Conservation (phyloP, 2,329 filamentous ascomycete species). For the Colletotrichum tofieldiae region DNA sequence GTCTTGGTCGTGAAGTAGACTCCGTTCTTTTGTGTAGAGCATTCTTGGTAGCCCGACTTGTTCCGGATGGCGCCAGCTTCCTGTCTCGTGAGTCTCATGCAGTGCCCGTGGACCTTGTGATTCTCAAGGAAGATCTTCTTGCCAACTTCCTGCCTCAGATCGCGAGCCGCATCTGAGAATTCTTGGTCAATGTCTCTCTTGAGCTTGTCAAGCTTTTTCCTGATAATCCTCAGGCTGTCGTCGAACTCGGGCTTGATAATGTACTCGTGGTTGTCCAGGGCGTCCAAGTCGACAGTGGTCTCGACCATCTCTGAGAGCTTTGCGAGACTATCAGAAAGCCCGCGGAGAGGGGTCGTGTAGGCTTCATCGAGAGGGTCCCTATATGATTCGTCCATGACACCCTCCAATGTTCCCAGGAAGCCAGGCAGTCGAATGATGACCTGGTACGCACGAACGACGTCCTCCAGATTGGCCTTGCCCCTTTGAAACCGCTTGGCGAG, state of each 20-base stretch:
- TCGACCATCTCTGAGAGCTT: slow-evolving; percentile 98
- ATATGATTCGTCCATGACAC: slow-evolving; percentile 95
- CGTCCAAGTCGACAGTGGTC: slow-evolving; percentile 95
- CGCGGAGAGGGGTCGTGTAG: slow-evolving; percentile 87
- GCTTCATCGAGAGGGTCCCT: slow-evolving; percentile 87
- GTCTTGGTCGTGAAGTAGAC: slow-evolving; percentile 96
- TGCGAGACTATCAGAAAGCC: slow-evolving; percentile 82
- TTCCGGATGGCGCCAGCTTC: slow-evolving; percentile 96
- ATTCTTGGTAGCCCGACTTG: slow-evolving; percentile 91
- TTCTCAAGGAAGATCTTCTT: slow-evolving; percentile 99
- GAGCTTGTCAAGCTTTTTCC: slow-evolving; percentile 90
- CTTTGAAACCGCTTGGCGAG: slow-evolving; percentile 96
- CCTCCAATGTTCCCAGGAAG: slow-evolving; percentile 90
- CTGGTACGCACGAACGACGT: slow-evolving; percentile 96
- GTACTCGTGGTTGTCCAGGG: slow-evolving; percentile 96
- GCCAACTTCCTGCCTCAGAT: slow-evolving; percentile 92
- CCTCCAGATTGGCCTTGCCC: slow-evolving; percentile 91
- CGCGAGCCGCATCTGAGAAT: slow-evolving; percentile 81
- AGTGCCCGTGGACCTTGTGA: slow-evolving; percentile 96
- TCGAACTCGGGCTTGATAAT: slow-evolving; percentile 99
- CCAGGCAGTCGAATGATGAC: slow-evolving; percentile 92
- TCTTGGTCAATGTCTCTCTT: slow-evolving; percentile 87
- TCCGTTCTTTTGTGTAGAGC: slow-evolving; percentile 98
- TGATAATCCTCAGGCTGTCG: slow-evolving; percentile 87
- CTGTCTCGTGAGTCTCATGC: slow-evolving; percentile 91